Evolutionary conservation across 805 yeast genomes (phyloP).

Genomic region (Teunomyces gatunensis): DNA sequence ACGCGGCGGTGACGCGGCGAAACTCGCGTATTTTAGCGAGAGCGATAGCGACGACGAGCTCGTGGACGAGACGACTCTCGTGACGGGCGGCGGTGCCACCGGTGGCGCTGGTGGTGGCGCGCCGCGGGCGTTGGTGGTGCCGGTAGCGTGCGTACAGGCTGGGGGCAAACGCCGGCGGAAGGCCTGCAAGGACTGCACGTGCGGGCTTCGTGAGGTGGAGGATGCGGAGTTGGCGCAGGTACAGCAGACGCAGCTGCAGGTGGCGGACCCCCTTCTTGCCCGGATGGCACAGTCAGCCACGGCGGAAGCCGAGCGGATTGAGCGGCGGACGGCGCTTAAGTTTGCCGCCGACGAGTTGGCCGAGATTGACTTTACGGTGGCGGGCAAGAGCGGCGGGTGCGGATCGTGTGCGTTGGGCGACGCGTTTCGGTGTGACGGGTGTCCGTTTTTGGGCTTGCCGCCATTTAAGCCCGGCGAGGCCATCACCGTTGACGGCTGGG

Average conservation of each 20-base stretch:
- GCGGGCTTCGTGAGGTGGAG: constrained; percentile 91
- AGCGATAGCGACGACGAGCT: constrained; percentile 46
- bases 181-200: constrained; percentile 97
- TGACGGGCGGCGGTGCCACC: constrained; percentile 24
- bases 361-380: constrained; percentile 93
- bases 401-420: constrained; percentile 97
- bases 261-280: constrained; percentile 46
- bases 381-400: constrained; percentile 96
- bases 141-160: constrained; percentile 54
- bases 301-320: constrained; percentile 53
- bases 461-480: constrained; percentile 98
- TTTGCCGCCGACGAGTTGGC: constrained; percentile 69
- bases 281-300: constrained; percentile 51
- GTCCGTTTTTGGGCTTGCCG: constrained; percentile 95
- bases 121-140: constrained; percentile 46
- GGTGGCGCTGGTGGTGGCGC: constrained; percentile 9
- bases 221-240: constrained; percentile 45
- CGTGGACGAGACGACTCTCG: constrained; percentile 39
- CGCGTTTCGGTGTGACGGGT: constrained; percentile 97
- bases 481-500: constrained; percentile 69
- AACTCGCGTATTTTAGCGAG: constrained; percentile 55
- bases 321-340: constrained; percentile 45
- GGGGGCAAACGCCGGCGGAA: constrained; percentile 68
- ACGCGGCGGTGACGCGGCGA: constrained; percentile 39
- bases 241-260: constrained; percentile 37